Percentiles rank a stretch among this genome's conserved stretches.
These are phyloP conservation scores for Sherardia arvensis DNA, from an alignment of 257 asterid genomes.

Conservation along the genomic window DNA sequence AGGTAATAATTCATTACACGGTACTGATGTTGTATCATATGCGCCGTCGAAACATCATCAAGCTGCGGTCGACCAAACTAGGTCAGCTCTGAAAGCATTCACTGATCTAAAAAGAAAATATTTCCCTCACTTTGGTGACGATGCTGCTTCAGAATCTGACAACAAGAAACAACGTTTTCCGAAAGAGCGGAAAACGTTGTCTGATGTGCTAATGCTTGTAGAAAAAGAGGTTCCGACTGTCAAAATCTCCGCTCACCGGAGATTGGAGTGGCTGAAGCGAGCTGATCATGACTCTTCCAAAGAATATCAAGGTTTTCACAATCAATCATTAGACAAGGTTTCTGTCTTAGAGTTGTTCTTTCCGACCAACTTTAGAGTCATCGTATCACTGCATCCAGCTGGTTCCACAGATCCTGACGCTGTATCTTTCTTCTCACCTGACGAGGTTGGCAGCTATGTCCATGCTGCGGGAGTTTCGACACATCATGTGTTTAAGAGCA, in stretches of 20 bases:
- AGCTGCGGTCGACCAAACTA: slow-evolving; percentile 96
- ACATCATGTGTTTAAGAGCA: slow-evolving; percentile 61
- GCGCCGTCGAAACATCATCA: too few species aligned
- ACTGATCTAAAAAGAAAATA: slow-evolving; percentile 77
- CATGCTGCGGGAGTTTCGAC: slow-evolving; percentile 69
- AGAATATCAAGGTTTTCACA: slow-evolving; percentile 50
- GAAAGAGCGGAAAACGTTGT: slow-evolving; percentile 53
- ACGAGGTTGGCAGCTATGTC: slow-evolving; percentile 91
- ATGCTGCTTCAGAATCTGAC: slow-evolving; percentile 41
- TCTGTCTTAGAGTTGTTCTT: slow-evolving; percentile 66
- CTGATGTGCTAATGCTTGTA: slow-evolving; percentile 52
- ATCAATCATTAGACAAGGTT: slow-evolving; percentile 55
- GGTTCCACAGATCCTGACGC: slow-evolving; percentile 84
- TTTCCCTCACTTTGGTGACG: slow-evolving; percentile 76
- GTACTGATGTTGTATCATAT: too few species aligned
- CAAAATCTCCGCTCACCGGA: slow-evolving; percentile 57
- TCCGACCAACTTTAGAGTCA: slow-evolving; percentile 71
- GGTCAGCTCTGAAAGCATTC: slow-evolving; percentile 97
- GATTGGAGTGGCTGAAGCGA: slow-evolving; percentile 82
- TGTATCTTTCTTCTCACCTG: slow-evolving; percentile 86
- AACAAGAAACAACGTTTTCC: slow-evolving; percentile 39
- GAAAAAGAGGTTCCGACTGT: slow-evolving; percentile 66
- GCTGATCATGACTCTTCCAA: slow-evolving; percentile 55
- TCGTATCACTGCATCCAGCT: slow-evolving; percentile 77
- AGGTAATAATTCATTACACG: too few species aligned